Conservation (phyloP, 2,329 filamentous ascomycete species). For the Tetracladium maxilliforme region DNA sequence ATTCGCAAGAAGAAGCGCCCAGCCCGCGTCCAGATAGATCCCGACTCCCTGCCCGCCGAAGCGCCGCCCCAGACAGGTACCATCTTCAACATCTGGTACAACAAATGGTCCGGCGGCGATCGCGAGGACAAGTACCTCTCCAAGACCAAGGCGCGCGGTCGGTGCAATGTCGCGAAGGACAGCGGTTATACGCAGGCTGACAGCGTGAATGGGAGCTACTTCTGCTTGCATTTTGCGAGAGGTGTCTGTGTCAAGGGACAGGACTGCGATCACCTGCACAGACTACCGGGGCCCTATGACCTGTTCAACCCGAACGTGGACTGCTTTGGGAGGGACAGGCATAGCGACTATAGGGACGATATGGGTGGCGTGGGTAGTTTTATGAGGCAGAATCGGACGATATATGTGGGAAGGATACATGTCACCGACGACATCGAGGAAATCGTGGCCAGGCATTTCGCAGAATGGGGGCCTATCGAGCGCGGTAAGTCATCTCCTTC, state of each 20-base stretch:
- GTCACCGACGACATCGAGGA: slow-evolving; percentile 96
- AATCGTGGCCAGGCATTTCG: slow-evolving; percentile 84
- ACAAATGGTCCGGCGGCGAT: slow-evolving; percentile 95
- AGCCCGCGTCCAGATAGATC: slow-evolving; percentile 81
- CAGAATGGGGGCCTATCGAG: slow-evolving; percentile 92
- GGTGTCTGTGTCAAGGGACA: slow-evolving; percentile 72
- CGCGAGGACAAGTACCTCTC: slow-evolving; percentile 82
- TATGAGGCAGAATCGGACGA: slow-evolving; percentile 81
- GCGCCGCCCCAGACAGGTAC: slow-evolving; percentile 86
- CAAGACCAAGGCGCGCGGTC: slow-evolving; percentile 66
- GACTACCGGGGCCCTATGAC: slow-evolving; percentile 74
- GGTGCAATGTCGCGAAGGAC: slow-evolving; percentile 76
- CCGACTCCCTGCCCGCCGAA: slow-evolving; percentile 67
- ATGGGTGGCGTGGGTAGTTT: slow-evolving; percentile 97
- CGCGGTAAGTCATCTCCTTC: slow-evolving; percentile 30
- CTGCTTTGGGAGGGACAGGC: slow-evolving; percentile 89
- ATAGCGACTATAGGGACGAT: slow-evolving; percentile 84
- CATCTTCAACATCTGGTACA: slow-evolving; percentile 98
- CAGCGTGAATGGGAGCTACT: slow-evolving; percentile 65
- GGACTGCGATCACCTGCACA: slow-evolving; percentile 89
- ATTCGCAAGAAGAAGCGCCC: slow-evolving; percentile 83
- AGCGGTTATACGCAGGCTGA: slow-evolving; percentile 69
- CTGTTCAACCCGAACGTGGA: slow-evolving; percentile 89
- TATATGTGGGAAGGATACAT: slow-evolving; percentile 89
- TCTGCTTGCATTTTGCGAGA: slow-evolving; percentile 85